A percentile compares a stretch with the other conserved stretches of the same genome.
Conservation (phyloP, 164 flowering plant species). For the Magnolia officinalis region DNA sequence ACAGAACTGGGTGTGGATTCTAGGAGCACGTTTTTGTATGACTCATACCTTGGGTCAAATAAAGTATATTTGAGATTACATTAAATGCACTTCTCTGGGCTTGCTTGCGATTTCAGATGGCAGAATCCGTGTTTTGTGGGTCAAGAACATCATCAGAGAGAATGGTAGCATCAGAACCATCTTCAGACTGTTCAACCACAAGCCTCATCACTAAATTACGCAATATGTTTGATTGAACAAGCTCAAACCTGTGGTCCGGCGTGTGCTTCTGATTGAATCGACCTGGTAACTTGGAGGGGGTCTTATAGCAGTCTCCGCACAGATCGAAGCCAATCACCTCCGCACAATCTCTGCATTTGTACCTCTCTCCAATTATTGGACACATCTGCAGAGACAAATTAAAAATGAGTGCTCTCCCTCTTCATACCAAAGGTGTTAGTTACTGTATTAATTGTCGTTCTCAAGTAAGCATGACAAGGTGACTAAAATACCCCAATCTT, state of each 20-base stretch:
- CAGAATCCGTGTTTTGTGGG: not conserved
- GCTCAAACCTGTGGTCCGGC: slow-evolving; percentile 60
- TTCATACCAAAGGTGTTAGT: not conserved
- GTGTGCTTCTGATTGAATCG: slow-evolving; percentile 90
- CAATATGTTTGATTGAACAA: not conserved
- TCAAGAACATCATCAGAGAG: not conserved
- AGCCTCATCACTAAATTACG: not conserved
- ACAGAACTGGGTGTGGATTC: too few species aligned
- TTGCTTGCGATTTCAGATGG: not conserved
- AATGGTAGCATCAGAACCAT: not conserved
- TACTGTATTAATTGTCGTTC: not conserved
- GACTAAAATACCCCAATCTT: not conserved
- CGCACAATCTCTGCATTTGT: slow-evolving; percentile 68
- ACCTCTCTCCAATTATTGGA: slow-evolving; percentile 79
- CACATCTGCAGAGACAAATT: slow-evolving; percentile 44
- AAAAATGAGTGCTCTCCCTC: not conserved
- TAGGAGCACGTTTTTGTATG: too few species aligned
- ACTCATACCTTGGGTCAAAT: too few species aligned
- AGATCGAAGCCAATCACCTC: slow-evolving; percentile 76
- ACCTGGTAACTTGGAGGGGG: slow-evolving; percentile 68
- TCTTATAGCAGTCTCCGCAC: slow-evolving; percentile 64
- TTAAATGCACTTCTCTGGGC: not conserved
- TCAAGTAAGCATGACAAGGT: not conserved
- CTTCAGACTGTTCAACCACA: not conserved
- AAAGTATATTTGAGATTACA: too few species aligned